Evolutionary conservation across 192 early-diverging fungal genomes (phyloP), one percentile per base, ranked within the genome.

Genomic region (Allomyces javanicus): DNA sequence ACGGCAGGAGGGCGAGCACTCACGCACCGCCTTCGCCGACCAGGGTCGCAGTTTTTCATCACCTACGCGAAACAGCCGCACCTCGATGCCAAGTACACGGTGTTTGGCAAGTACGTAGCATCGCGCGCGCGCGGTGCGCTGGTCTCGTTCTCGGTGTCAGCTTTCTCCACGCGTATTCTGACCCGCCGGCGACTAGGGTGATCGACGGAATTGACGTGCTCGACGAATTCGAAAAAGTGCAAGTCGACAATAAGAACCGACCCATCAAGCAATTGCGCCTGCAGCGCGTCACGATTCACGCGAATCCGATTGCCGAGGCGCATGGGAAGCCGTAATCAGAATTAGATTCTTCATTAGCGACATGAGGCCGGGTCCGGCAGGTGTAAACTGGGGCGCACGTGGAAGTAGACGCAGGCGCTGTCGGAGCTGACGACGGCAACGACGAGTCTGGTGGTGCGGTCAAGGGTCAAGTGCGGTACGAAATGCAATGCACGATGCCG

Each of bases 51-150:
- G 68, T 89, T 88, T 76, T 96, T 96, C 71, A 96, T 96, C 62
- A 89, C 88, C 0, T 94, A 92, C 64, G 83, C 73, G 26, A 87
- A 89, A 62, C 89, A 92, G 67, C 82, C 90, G 22, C 89, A 89
- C 71, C 73, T 97, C 21, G 93, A 97, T 65, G 79, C 83, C 63
- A 97, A 93, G 66, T 88, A 97, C 68, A 94, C 92, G 0, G 84
- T 93, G 5, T 90, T 93, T 78, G 90, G 86, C 65, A 92, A 90
- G 82, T 83, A 74, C 65, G 80, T 82, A 27, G 26, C 9, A 40
- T 40, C 9, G 3, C 33, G 33, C 33, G 33, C 33, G 5, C 33
- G 5, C 4, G n/a, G n/a, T n/a, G n/a, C n/a, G n/a, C 5, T 44
- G 11, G 7, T 44, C 5, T 44, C 5, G 6, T 26, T 33, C 5